phyloP scores from a whole-genome alignment of 2,329 filamentous ascomycete species.

The Pestalotiopsis sp. region DNA sequence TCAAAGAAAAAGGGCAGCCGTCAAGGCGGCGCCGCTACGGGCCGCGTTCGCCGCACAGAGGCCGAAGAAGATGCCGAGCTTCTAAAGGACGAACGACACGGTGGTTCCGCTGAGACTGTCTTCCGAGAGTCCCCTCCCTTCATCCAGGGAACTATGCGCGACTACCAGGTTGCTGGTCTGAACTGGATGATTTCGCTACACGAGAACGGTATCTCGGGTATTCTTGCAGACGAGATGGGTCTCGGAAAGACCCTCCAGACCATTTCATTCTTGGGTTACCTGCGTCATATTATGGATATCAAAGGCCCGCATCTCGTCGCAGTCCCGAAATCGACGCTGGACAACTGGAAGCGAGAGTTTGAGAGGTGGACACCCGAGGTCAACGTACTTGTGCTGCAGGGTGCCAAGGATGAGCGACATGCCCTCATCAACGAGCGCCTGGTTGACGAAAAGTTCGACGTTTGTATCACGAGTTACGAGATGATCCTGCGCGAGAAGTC shows the following conservation, averaged over 20 bases:
- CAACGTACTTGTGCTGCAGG: constrained; percentile 90
- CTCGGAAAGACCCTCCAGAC: constrained; percentile 97
- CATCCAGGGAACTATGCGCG: constrained; percentile 86
- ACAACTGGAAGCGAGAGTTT: constrained; percentile 98
- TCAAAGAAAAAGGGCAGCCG: constrained; percentile 75
- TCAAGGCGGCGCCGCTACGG: constrained; percentile 80
- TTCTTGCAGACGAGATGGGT: constrained; percentile 98
- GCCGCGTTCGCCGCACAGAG: constrained; percentile 84
- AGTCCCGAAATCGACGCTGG: constrained; percentile 94
- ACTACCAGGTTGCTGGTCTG: constrained; percentile 92
- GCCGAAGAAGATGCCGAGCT: constrained; percentile 96
- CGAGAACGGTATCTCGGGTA: constrained; percentile 98
- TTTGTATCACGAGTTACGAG: constrained; percentile 98
- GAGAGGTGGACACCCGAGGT: constrained; percentile 93
- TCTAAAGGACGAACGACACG: constrained; percentile 83
- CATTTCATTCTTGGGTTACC: constrained; percentile 93
- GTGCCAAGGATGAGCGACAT: constrained; percentile 90
- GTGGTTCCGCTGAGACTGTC: constrained; percentile 81
- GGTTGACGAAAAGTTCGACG: constrained; percentile 94
- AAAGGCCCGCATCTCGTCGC: constrained; percentile 88
- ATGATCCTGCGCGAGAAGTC: constrained; percentile 97
- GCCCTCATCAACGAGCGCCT: constrained; percentile 86
- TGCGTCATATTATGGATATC: constrained; percentile 87
- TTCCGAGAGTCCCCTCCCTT: constrained; percentile 95
- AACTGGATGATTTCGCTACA: constrained; percentile 98